phyloP scores from a whole-genome alignment of 2,329 filamentous ascomycete genomes.

The Mariannaea sp. region DNA sequence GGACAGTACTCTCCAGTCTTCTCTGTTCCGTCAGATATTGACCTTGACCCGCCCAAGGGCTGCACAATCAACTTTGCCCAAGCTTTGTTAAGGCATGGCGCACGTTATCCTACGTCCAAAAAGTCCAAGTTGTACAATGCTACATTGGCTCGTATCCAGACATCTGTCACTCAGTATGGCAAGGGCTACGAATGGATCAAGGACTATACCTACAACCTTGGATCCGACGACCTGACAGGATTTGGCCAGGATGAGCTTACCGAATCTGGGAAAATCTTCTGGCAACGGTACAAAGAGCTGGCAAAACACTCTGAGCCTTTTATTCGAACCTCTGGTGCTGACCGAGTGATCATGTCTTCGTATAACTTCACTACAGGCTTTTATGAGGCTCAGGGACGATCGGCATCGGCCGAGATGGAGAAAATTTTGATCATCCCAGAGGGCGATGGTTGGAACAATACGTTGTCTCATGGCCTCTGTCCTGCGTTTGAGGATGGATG shows the following conservation, averaged over 20 bases:
- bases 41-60: conserved; percentile 61
- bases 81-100: conserved; percentile 82
- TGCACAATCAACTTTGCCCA: conserved; percentile 82
- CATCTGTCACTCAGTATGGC: conserved; percentile 59
- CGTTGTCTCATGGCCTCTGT: conserved; percentile 76
- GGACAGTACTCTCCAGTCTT: conserved; percentile 90
- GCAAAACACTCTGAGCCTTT: conserved; percentile 66
- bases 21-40: conserved; percentile 70
- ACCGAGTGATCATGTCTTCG: conserved; percentile 75
- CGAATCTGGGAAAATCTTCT: conserved; percentile 78
- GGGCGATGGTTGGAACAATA: conserved; percentile 72
- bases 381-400: conserved; percentile 51
- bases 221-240: conserved; percentile 68
- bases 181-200: conserved; percentile 71
- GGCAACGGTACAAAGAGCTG: conserved; percentile 70
- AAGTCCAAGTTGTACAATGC: conserved; percentile 69
- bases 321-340: conserved; percentile 70
- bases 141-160: conserved; percentile 70
- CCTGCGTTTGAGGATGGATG: conserved; percentile 68
- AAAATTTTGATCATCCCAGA: conserved; percentile 73
- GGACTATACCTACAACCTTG: conserved; percentile 72
- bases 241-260: conserved; percentile 73
- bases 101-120: conserved; percentile 74
- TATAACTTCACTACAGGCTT: conserved; percentile 78
- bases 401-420: conserved; percentile 52